These are phyloP conservation scores for Fusarium sambucinum DNA, from an alignment of 2,329 filamentous ascomycete genomes.

Conservation along the genomic window DNA sequence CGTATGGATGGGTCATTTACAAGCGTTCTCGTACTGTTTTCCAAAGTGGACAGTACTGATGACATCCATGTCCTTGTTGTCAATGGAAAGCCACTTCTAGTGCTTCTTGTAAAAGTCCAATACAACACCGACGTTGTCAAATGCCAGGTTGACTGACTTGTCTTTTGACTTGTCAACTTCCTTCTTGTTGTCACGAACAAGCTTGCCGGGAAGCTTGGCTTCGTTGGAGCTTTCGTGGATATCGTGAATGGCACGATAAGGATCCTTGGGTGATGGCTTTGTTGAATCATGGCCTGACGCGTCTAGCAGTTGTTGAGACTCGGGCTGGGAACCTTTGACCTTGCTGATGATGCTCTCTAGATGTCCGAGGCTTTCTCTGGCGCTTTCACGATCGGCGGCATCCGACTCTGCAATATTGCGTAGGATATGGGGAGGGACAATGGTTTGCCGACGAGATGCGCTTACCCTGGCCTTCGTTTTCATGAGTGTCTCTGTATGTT, in stretches of 20 bases:
- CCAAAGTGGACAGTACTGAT: constrained; percentile 67
- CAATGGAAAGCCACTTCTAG: constrained; percentile 65
- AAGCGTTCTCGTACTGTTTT: constrained; percentile 64
- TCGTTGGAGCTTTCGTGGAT: constrained; percentile 56
- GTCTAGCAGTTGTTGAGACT: neutral
- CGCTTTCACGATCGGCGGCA: constrained; percentile 51
- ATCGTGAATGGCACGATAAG: constrained; percentile 60
- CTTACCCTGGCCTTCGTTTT: constrained; percentile 24
- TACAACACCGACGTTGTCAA: constrained; percentile 63
- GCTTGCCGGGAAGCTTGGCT: constrained; percentile 56
- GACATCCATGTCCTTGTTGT: constrained; percentile 63
- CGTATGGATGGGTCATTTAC: constrained; percentile 37
- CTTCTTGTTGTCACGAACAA: constrained; percentile 58
- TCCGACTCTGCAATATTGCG: constrained; percentile 54
- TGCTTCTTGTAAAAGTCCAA: constrained; percentile 63
- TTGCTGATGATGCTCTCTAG: constrained; percentile 50
- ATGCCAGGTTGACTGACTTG: constrained; percentile 61
- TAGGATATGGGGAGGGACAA: constrained; percentile 58
- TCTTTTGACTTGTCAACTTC: constrained; percentile 49
- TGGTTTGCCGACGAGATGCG: constrained; percentile 38
- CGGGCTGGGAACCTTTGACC: constrained; percentile 17
- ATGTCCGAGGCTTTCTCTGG: constrained; percentile 56
- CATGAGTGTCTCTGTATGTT: constrained; percentile 50
- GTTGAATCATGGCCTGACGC: neutral
- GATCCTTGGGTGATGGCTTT: constrained; percentile 3